phyloP scores from a whole-genome alignment of 2,329 filamentous ascomycete genomes.

The Nemania sp. region DNA sequence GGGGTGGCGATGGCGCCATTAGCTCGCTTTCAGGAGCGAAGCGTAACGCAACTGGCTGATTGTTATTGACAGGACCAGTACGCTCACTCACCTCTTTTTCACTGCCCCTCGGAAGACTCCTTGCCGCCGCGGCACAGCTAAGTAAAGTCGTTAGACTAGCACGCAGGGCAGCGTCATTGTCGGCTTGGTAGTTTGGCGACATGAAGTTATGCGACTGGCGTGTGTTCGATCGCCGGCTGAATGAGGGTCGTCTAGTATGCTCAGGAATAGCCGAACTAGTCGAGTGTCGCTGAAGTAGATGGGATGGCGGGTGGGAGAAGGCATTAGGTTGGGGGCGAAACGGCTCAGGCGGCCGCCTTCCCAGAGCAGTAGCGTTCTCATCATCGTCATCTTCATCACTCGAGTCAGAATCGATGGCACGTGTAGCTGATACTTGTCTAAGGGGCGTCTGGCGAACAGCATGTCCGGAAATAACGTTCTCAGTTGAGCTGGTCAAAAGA shows the following conservation, averaged over 20 bases:
- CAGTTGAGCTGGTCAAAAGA: constrained; percentile 69
- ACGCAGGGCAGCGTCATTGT: constrained; percentile 92
- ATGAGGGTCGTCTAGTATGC: constrained; percentile 63
- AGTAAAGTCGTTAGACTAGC: constrained; percentile 94
- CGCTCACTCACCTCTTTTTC: constrained; percentile 55
- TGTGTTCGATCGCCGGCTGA: constrained; percentile 61
- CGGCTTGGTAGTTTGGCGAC: constrained; percentile 80
- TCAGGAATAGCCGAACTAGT: constrained; percentile 62
- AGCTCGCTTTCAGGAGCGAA: constrained; percentile 72
- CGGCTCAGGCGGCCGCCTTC: constrained; percentile 63
- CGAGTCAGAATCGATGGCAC: constrained; percentile 57
- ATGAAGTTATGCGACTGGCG: constrained; percentile 70
- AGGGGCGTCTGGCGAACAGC: constrained; percentile 52
- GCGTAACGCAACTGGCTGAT: constrained; percentile 68
- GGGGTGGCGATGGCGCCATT: constrained; percentile 53
- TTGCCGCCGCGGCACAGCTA: constrained; percentile 92
- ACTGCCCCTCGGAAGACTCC: constrained; percentile 78
- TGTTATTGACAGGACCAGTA: constrained; percentile 59
- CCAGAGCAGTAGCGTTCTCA: constrained; percentile 86
- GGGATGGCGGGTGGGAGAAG: constrained; percentile 83
- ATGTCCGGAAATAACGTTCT: constrained; percentile 58
- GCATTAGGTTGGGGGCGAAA: constrained; percentile 94
- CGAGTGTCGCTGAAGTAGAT: constrained; percentile 63
- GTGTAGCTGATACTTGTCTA: constrained; percentile 53
- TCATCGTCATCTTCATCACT: constrained; percentile 71